Evolutionary conservation across 805 yeast species (phyloP).

Genomic region (Candida tallmaniae): DNA sequence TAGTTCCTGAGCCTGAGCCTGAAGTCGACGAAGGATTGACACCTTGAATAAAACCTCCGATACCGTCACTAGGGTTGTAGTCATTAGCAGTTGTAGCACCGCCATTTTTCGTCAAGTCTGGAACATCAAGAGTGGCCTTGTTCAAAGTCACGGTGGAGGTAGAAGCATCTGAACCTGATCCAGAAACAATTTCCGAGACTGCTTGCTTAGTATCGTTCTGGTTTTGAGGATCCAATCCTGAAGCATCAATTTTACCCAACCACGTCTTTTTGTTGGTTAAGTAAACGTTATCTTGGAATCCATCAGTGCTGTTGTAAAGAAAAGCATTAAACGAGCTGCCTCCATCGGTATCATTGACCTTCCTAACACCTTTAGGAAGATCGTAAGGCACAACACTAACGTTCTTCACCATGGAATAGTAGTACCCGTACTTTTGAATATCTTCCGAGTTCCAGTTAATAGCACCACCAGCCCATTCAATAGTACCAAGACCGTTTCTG

Average conservation of each 20-base stretch:
- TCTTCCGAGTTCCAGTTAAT: slow-evolving; percentile 81
- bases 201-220: slow-evolving; percentile 14
- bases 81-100: slow-evolving; percentile 4
- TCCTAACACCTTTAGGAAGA: slow-evolving; percentile 54
- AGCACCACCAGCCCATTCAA: slow-evolving; percentile 84
- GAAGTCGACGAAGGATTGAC: slow-evolving; percentile 11
- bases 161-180: slow-evolving; percentile 16
- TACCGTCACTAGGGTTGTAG: slow-evolving; percentile 16
- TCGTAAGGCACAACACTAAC: slow-evolving; percentile 66
- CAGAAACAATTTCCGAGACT: slow-evolving; percentile 9
- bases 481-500: slow-evolving; percentile 55
- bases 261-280: slow-evolving; percentile 61
- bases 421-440: slow-evolving; percentile 74
- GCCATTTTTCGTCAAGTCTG: slow-evolving; percentile 11
- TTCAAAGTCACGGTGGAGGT: slow-evolving; percentile 16
- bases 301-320: slow-evolving; percentile 43
- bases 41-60: slow-evolving; percentile 39
- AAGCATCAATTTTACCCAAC: slow-evolving; percentile 55
- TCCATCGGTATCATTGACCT: slow-evolving; percentile 13
- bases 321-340: slow-evolving; percentile 51
- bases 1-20: slow-evolving; percentile 6
- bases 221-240: slow-evolving; percentile 60
- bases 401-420: slow-evolving; percentile 59
- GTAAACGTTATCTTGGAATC: slow-evolving; percentile 35
- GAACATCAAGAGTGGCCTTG: slow-evolving; percentile 9